Conservation (phyloP, 2,329 filamentous ascomycete species). For the Pseudohalonectria lignicola region DNA sequence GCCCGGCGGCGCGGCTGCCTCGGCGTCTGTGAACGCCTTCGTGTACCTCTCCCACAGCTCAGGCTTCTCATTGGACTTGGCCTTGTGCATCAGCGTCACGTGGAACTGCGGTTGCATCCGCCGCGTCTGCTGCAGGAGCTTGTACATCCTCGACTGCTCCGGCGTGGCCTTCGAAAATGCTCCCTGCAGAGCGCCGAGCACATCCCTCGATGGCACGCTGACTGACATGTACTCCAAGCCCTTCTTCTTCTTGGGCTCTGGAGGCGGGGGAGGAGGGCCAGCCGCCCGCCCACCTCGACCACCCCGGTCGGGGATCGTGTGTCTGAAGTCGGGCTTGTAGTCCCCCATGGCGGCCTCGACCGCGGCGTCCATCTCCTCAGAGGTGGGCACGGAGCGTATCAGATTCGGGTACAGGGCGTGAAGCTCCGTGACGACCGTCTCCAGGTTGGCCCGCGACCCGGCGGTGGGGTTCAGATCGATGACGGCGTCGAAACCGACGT, state of each 20-base stretch:
- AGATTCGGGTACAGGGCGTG: conserved; percentile 70
- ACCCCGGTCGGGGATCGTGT: conserved; percentile 55
- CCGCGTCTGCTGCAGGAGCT: conserved; percentile 58
- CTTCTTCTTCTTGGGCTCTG: conserved; percentile 29
- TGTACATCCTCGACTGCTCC: conserved; percentile 57
- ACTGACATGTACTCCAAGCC: conserved; percentile 47
- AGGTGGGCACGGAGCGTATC: conserved; percentile 57
- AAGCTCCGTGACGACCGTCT: conserved; percentile 62
- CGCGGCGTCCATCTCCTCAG: conserved; percentile 67
- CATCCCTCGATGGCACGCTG: conserved; percentile 27
- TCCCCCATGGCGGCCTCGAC: conserved; percentile 64
- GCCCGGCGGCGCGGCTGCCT: conserved; percentile 12
- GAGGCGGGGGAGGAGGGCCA: conserved; percentile 16
- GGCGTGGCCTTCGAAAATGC: conserved; percentile 49
- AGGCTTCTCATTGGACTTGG: conserved; percentile 42
- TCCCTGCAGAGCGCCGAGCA: conserved; percentile 50
- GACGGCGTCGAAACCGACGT: conserved; percentile 70
- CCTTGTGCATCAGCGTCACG: conserved; percentile 84
- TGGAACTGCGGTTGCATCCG: conserved; percentile 83
- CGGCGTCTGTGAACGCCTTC: conserved; percentile 40
- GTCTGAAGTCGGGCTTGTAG: conserved; percentile 66
- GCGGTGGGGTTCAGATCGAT: conserved; percentile 73
- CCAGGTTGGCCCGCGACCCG: conserved; percentile 77
- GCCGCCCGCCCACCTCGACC: too few relatives aligned
- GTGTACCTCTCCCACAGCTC: conserved; percentile 68